phyloP scores from a whole-genome alignment of 2,329 filamentous ascomycete genomes.

The Myriosclerotinia duriaeana region DNA sequence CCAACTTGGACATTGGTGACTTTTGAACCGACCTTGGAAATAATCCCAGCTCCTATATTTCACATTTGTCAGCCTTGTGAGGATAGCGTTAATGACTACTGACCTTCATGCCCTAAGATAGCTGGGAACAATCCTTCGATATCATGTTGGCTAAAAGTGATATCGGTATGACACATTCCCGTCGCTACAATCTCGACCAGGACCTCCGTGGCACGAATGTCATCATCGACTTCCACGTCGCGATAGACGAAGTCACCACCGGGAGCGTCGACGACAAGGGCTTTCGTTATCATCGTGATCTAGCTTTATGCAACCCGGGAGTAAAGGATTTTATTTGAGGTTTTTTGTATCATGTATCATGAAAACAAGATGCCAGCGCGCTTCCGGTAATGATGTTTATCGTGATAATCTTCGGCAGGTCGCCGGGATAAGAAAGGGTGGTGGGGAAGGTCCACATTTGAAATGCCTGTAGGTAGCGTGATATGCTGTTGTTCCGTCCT shows the following conservation, averaged over 20 bases:
- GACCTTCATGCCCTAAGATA: constrained; percentile 40
- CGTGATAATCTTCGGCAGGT: background rate
- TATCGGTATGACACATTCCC: constrained; percentile 39
- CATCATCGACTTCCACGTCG: constrained; percentile 26
- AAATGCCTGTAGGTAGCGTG: background rate
- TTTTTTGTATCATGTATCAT: background rate
- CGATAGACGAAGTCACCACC: constrained; percentile 16
- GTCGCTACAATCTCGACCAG: constrained; percentile 43
- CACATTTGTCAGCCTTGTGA: background rate
- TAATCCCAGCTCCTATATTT: constrained; percentile 29
- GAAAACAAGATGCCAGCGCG: background rate
- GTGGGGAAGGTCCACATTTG: constrained; percentile 12
- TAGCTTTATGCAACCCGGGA: background rate
- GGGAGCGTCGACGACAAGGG: constrained; percentile 14
- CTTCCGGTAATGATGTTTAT: background rate
- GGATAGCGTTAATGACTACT: background rate
- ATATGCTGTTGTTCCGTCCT: constrained; percentile 3
- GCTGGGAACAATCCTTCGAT: constrained; percentile 35
- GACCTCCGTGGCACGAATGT: constrained; percentile 37
- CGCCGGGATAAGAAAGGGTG: background rate
- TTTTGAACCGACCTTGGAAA: constrained; percentile 28
- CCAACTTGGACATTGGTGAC: constrained; percentile 26
- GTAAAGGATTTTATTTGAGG: background rate
- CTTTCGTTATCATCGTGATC: constrained; percentile 15
- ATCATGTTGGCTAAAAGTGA: constrained; percentile 29